Conservation (phyloP, 2,329 filamentous ascomycete species). For the Fusarium sp. region DNA sequence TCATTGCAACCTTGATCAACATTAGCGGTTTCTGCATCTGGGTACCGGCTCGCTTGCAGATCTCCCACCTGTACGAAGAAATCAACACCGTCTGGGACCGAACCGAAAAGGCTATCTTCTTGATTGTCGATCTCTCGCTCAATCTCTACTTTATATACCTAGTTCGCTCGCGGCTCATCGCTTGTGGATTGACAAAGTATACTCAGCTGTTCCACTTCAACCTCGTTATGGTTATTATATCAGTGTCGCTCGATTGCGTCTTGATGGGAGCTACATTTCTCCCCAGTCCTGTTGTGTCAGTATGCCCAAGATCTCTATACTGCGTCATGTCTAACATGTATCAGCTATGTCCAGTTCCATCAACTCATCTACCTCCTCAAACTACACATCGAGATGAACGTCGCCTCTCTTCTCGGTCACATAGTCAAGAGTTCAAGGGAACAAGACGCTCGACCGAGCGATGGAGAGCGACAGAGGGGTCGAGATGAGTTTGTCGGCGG, state of each 20-base stretch:
- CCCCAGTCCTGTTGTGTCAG: slow-evolving; percentile 26
- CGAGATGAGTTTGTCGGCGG: slow-evolving; percentile 4
- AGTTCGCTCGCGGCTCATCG: slow-evolving; percentile 18
- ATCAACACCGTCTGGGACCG: slow-evolving; percentile 32
- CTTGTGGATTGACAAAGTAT: slow-evolving; percentile 24
- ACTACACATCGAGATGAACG: slow-evolving; percentile 32
- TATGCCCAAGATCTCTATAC: not conserved
- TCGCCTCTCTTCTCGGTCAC: slow-evolving; percentile 8
- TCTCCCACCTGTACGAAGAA: slow-evolving; percentile 16
- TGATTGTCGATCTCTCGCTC: slow-evolving; percentile 18
- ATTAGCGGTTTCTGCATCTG: slow-evolving; percentile 30
- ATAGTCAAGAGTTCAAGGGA: slow-evolving; percentile 26
- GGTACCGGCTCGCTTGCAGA: slow-evolving; percentile 23
- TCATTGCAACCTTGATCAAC: slow-evolving; percentile 21
- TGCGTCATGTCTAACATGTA: not conserved
- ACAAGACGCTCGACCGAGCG: not conserved
- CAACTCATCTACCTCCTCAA: slow-evolving; percentile 30
- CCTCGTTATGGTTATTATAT: slow-evolving; percentile 18
- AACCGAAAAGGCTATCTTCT: slow-evolving; percentile 27
- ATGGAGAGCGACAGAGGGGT: not conserved
- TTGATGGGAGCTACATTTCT: slow-evolving; percentile 30
- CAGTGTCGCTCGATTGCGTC: slow-evolving; percentile 21
- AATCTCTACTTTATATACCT: slow-evolving; percentile 33
- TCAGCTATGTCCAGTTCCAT: slow-evolving; percentile 30
- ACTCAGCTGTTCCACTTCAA: slow-evolving; percentile 23